These are phyloP conservation scores for Akanthomyces uredinophilus DNA, from an alignment of 2,329 filamentous ascomycete species.

Conservation along the genomic window DNA sequence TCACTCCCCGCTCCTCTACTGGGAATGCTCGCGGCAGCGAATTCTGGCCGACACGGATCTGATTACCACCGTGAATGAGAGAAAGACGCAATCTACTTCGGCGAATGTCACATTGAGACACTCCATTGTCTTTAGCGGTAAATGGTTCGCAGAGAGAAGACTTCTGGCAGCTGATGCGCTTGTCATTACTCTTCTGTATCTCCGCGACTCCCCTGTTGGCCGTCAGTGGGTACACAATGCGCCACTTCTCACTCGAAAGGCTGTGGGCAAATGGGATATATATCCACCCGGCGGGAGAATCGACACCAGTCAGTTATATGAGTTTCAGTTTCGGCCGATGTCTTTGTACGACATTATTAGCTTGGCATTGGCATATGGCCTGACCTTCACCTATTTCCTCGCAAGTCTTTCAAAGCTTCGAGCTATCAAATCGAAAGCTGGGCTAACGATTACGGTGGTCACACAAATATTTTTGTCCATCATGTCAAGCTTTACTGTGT, in stretches of 20 bases:
- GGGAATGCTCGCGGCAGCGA: conserved; percentile 59
- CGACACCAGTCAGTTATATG: conserved; percentile 58
- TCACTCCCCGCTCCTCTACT: conserved; percentile 78
- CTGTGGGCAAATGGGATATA: conserved; percentile 55
- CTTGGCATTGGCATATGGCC: conserved; percentile 59
- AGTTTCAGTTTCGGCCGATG: conserved; percentile 74
- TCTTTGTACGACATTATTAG: conserved; percentile 60
- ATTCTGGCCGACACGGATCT: conserved; percentile 60
- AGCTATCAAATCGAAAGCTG: conserved; percentile 70
- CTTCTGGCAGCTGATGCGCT: conserved; percentile 70
- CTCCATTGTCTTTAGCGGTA: conserved; percentile 78
- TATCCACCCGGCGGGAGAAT: conserved; percentile 56
- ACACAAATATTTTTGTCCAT: conserved; percentile 68
- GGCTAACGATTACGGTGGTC: conserved; percentile 65
- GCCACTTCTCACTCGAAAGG: conserved; percentile 43
- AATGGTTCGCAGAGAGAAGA: conserved; percentile 62
- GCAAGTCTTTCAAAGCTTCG: conserved; percentile 62
- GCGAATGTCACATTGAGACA: conserved; percentile 71
- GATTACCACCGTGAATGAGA: conserved; percentile 63
- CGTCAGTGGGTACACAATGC: conserved; percentile 60
- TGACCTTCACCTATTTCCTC: conserved; percentile 61
- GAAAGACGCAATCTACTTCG: conserved; percentile 55
- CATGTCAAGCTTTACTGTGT: conserved; percentile 74
- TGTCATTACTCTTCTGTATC: conserved; percentile 71
- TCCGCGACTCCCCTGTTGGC: conserved; percentile 58